Evolutionary conservation across 345 rosid species (phyloP).

Genomic region (Eucalyptus tenuipes): DNA sequence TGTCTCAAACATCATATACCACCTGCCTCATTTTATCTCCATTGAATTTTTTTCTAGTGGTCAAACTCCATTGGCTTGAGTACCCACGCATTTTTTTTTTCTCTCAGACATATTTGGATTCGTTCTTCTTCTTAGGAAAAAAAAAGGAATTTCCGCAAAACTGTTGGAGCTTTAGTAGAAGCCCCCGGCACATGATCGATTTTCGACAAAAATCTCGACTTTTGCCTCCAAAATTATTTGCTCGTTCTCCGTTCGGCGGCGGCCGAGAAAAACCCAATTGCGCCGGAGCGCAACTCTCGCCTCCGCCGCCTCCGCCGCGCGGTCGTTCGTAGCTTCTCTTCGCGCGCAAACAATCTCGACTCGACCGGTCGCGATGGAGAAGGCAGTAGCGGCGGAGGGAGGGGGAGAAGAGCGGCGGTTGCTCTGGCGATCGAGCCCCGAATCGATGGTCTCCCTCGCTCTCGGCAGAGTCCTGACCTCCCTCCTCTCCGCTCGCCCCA

Average conservation of each 20-base stretch:
- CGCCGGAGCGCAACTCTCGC: background rate
- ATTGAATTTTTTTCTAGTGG: fast-evolving
- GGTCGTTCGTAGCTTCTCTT: background rate
- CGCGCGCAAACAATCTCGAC: background rate
- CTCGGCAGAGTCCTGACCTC: slow-evolving; percentile 49
- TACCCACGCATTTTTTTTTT: background rate
- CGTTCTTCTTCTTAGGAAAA: too few species aligned
- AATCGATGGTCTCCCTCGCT: slow-evolving; percentile 47
- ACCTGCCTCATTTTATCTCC: too few species aligned
- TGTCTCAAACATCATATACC: background rate
- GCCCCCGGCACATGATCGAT: background rate
- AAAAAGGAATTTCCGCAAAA: background rate
- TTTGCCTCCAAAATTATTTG: background rate
- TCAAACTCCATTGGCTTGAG: background rate
- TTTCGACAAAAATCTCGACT: background rate
- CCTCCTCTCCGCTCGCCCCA: slow-evolving; percentile 56
- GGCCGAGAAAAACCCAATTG: background rate
- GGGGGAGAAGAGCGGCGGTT: slow-evolving; percentile 17
- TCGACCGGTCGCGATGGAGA: background rate
- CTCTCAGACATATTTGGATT: too few species aligned
- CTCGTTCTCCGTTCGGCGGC: background rate
- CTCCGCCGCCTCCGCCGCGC: background rate
- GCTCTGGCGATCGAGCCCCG: slow-evolving; percentile 34
- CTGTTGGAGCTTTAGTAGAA: background rate
- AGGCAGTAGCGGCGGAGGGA: slow-evolving; percentile 1